A percentile compares a stretch with the other conserved stretches of the same genome.
Conservation (phyloP, 768 basidiomycete species). For the Boletus rubropictus region DNA sequence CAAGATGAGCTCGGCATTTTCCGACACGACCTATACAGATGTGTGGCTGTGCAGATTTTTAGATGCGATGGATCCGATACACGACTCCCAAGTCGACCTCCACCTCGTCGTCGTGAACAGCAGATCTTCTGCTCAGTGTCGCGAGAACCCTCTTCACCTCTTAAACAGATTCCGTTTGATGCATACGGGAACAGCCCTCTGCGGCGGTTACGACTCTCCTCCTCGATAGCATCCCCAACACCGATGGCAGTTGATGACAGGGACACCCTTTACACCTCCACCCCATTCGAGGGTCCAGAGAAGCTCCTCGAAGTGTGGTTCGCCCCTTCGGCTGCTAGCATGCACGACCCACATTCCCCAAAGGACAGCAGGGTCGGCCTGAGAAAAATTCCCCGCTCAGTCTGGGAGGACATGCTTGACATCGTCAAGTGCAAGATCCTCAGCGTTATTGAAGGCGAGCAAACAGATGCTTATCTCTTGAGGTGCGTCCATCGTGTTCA, state of each 20-base stretch:
- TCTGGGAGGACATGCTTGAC: constrained; percentile 97
- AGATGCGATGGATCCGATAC: constrained; percentile 2
- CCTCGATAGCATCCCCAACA: constrained; percentile 43
- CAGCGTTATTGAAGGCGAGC: constrained; percentile 80
- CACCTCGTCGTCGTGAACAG: constrained; percentile 15
- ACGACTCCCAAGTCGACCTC: background rate
- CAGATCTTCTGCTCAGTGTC: constrained; percentile 15
- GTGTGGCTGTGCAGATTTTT: constrained; percentile 21
- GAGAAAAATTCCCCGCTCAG: constrained; percentile 60
- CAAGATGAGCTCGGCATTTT: constrained; percentile 1
- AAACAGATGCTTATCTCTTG: constrained; percentile 91
- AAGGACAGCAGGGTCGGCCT: constrained; percentile 58
- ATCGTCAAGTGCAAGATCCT: constrained; percentile 96
- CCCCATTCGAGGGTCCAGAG: constrained; percentile 89
- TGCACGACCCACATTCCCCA: constrained; percentile 41
- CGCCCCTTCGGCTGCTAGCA: constrained; percentile 62
- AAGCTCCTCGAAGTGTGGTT: constrained; percentile 98
- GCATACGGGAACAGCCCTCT: constrained; percentile 38
- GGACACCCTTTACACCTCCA: constrained; percentile 26
- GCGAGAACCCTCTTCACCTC: constrained; percentile 8
- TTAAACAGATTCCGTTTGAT: constrained; percentile 33
- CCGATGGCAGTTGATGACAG: constrained; percentile 26
- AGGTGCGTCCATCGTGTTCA: constrained; percentile 52
- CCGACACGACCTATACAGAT: constrained; percentile 22
- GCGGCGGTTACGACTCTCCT: constrained; percentile 34